Percentiles rank a stretch among this genome's conserved stretches.
Evolutionary conservation across 169 alveolate genomes (phyloP).

Genomic region (Plasmodium coatneyi): DNA sequence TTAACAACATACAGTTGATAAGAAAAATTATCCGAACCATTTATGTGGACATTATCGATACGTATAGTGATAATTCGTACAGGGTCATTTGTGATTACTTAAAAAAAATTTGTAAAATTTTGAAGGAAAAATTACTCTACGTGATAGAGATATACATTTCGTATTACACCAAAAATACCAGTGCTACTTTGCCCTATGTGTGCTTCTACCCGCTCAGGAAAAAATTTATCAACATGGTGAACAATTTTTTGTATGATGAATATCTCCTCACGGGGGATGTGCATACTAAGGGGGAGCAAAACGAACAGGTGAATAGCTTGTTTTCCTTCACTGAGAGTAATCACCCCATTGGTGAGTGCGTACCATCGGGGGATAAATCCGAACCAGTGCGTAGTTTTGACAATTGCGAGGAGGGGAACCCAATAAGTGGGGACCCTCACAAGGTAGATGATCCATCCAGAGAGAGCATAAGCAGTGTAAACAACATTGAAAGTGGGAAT

Average conservation of each 20-base stretch:
- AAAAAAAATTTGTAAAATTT: constrained; percentile 16
- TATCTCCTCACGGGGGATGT: background rate
- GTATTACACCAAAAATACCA: constrained; percentile 53
- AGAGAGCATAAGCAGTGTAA: constrained; percentile 45
- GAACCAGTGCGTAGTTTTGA: background rate
- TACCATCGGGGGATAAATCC: background rate
- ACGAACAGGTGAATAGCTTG: background rate
- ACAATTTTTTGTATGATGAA: constrained; percentile 51
- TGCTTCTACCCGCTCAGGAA: constrained; percentile 68
- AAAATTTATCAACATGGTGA: constrained; percentile 48
- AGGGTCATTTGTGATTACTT: constrained; percentile 48
- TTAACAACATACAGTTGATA: constrained; percentile 62
- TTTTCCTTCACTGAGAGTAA: background rate
- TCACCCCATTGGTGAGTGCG: background rate
- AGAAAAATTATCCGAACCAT: constrained; percentile 59
- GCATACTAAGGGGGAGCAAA: background rate
- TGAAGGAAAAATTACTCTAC: constrained; percentile 55
- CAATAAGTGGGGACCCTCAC: background rate
- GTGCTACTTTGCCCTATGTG: constrained; percentile 23
- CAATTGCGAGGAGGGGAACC: background rate
- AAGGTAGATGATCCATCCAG: constrained; percentile 17
- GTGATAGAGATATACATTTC: constrained; percentile 70
- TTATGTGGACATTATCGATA: constrained; percentile 65
- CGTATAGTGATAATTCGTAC: constrained; percentile 51
- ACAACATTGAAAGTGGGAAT: background rate